Percentiles rank a stretch among this genome's conserved stretches.
Conservation (phyloP, 176 grass and related monocot species). For the Neostapfia colusana region DNA sequence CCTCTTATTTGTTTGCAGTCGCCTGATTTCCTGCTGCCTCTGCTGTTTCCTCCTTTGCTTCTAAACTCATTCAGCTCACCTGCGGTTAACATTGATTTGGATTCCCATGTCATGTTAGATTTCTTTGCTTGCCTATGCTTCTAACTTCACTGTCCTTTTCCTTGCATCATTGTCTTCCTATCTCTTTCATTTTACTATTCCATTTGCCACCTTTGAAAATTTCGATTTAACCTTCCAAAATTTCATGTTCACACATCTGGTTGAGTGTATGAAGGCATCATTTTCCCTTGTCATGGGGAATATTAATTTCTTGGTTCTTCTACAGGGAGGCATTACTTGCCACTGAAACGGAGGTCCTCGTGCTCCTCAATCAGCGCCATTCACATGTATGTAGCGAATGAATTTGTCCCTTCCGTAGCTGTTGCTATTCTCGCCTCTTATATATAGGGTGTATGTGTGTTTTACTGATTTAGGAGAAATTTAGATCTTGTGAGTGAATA, state of each 20-base stretch:
- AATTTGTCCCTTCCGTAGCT: slow-evolving; percentile 17
- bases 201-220: background rate
- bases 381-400: slow-evolving; percentile 28
- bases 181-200: background rate
- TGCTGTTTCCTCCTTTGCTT: slow-evolving; percentile 13
- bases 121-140: slow-evolving; percentile 8
- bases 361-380: slow-evolving; percentile 33
- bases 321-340: slow-evolving; percentile 30
- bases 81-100: slow-evolving; percentile 31
- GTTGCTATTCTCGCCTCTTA: background rate
- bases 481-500: background rate
- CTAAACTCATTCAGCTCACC: background rate
- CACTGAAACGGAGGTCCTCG: background rate
- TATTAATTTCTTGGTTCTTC: slow-evolving; percentile 20
- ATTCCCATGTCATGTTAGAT: slow-evolving; percentile 35
- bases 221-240: background rate
- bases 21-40: slow-evolving; percentile 7
- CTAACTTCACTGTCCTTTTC: background rate
- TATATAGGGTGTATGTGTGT: background rate
- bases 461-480: background rate
- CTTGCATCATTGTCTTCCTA: background rate
- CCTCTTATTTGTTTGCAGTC: background rate
- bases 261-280: background rate
- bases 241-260: background rate
- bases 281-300: background rate